These are phyloP conservation scores for Hypoxylon lienhwacheense DNA, from an alignment of 495 filamentous ascomycete genomes.

Conservation along the genomic window DNA sequence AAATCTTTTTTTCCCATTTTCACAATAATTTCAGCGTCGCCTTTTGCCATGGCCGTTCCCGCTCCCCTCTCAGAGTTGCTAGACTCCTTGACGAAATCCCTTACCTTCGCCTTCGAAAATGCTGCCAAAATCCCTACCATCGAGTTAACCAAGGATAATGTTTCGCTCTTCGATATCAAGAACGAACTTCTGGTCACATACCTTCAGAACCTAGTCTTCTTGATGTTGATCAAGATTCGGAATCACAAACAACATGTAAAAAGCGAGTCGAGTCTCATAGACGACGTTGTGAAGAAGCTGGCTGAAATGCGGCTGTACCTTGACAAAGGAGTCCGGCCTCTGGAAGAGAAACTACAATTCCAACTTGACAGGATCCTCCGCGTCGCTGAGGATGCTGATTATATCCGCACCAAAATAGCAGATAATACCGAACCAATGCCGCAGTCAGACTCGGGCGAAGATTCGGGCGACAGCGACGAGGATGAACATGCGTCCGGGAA, in stretches of 20 bases:
- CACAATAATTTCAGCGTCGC: too few species aligned
- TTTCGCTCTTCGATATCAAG: constrained; percentile 92
- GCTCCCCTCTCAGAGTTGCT: constrained; percentile 60
- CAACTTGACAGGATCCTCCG: constrained; percentile 89
- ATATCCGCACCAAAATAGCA: constrained; percentile 38
- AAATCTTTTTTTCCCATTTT: too few species aligned
- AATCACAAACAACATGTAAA: constrained; percentile 47
- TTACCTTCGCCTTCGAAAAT: constrained; percentile 61
- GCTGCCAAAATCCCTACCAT: constrained; percentile 60
- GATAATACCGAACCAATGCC: constrained; percentile 38
- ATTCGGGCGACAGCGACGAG: constrained; percentile 37
- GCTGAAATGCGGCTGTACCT: constrained; percentile 84
- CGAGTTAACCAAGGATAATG: constrained; percentile 73
- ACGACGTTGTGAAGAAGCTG: constrained; percentile 74
- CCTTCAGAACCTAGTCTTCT: constrained; percentile 88
- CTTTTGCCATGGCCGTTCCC: constrained; percentile 55
- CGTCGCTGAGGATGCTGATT: constrained; percentile 74
- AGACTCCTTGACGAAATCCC: constrained; percentile 63
- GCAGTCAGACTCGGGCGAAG: constrained; percentile 48
- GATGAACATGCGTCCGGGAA: constrained; percentile 40
- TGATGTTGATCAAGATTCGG: constrained; percentile 80
- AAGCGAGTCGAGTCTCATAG: constrained; percentile 16
- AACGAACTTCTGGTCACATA: constrained; percentile 95
- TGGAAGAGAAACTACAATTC: constrained; percentile 85
- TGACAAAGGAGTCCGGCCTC: constrained; percentile 83